Base-by-base conservation (phyloP, 441 rosid genomes). In the Adansonia grandidieri region DNA sequence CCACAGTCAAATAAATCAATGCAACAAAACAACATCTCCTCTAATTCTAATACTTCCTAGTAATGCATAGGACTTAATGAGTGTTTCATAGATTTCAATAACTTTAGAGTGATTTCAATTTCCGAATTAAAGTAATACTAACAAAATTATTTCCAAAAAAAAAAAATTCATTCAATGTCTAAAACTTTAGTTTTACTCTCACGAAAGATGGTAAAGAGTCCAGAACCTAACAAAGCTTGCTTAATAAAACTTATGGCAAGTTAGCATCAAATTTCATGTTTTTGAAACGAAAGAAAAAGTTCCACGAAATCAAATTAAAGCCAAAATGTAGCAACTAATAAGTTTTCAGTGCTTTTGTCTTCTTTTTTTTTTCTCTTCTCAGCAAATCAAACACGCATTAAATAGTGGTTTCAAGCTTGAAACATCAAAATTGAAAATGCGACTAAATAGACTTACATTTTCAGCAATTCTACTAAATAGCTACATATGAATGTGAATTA, bases 401-500 rank as follows among this genome's bases (percentile, higher is more conserved):
- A 70, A 50, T 24, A 50, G 54, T 54, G 50, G 15, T 71, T 54
- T 37, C 51, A 40, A 56, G 10, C 15, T 56, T 73, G 19, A 37
- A 73, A 56, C 76, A 73, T 20, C 50, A 73, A 22, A 51, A 28
- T 24, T 15, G 19, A 70, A 70, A 72, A 54, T 37, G 75, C 24
- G 7, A 51, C 71, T 56, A n/a, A 51, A 69, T 22, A 70, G 44
- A 62, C 42, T 74, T 60, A 58, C 54, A 74, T 44, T 44, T 60
- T 44, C 73, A 56, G 50, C 37, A 73, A 56, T 71, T 71, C 61
- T 5, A 71, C 76, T 17, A 73, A 73, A 73, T 13, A 56, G 19
- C 37, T 42, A 37, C 28, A 73, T 17, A 73, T 56, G 4, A 73
- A 56, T 17, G 11, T 19, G 42, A 76, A 78, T 9, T 6, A 57